Base-by-base conservation (phyloP, 2,329 filamentous ascomycete genomes). In the Paracamarosporium sp. region DNA sequence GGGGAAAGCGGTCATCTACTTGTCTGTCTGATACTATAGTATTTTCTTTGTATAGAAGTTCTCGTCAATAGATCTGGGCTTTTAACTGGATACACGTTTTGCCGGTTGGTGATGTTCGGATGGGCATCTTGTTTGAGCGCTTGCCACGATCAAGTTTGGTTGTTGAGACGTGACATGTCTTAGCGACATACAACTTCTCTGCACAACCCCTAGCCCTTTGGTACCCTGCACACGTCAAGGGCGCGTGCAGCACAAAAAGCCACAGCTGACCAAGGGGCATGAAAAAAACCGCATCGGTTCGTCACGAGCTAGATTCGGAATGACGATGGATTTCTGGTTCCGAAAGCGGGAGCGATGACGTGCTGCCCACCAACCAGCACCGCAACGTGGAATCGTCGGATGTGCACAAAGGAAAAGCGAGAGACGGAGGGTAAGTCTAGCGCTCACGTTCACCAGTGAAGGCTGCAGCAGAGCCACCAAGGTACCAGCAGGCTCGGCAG, bases 321-420 rank as follows among this genome's bases (percentile, higher is more conserved):
- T 25, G 44, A 24, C 30, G 3, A 20, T 20, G 45, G 30, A 36
- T 48, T 27, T 30, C 43, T 40, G 47, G 56, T 63, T 65, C 64
- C 61, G 61, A 63, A 54, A 41, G 63, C 61, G 64, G 63, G 59
- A 65, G 60, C 20, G 13, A 51, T 51, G 48, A 51, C 48, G 48
- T 51, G 36, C 36, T 46, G n/a, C 11, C 15, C 40, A 28, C 40
- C 35, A 17, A 41, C 36, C 46, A 50, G 22, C 20, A 24, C 9
- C 7, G 36, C 7, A 51, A 22, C 11, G 20, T 12, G 31, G 8
- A n/a, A 4, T 24, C 33, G n/a, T 17, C 25, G 8, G 48, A 27
- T 9, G 11, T 36, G 30, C 45, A 30, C 30, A 11, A 33, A 24
- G 30, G 30, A 27, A 28, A 38, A 24, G 17, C 15, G 35, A 43